Base-by-base conservation (phyloP, 805 yeast species). In the Huiozyma naganishii region DNA sequence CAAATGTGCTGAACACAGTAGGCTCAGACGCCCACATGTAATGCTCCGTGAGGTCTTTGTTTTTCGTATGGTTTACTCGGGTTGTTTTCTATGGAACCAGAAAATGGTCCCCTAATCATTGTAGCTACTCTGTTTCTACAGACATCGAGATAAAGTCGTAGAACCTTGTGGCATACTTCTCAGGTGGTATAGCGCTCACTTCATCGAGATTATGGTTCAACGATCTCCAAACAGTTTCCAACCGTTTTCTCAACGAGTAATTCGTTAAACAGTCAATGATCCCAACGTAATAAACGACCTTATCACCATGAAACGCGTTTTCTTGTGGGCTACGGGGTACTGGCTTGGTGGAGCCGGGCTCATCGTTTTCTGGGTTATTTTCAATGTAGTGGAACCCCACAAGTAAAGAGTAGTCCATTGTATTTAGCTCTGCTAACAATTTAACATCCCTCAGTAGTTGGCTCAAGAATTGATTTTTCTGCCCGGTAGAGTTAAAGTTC, bases 341-440 rank as follows among this genome's bases (percentile, higher is more conserved):
- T 17, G 23, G 23, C 4, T 30, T 30, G n/a, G 2, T 30, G n/a
- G 33, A 9, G 9, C 33, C 33, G n/a, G 9, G 37, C 36, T 27
- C 12, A 43, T 35, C 29, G 42, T 41, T 29, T 13, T 38, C 36
- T 12, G 27, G n/a, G 10, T 81, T 85, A 47, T 71, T 69, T 28
- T 70, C 68, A 48, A 83, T 65, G 58, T 87, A 90, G 58, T 87
- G 96, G 29, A 89, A 72, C 0, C 98, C 98, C 36, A 92, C 65
- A 41, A 92, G 67, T 48, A 92, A 69, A 0, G 96, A 88, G 64
- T 92, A 92, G 60, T 92, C 98, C 98, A 92, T 92, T 32, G 86
- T 89, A 52, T 88, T 87, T 49, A 87, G 67, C 44, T 74, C 70
- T 49, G 84, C 73, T 36, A 92, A 70, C 17, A 92, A 70, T 44